Percentiles rank a stretch among this genome's conserved stretches.
Evolutionary conservation across 768 basidiomycete genomes (phyloP).

Genomic region (Naganishia antarctica): DNA sequence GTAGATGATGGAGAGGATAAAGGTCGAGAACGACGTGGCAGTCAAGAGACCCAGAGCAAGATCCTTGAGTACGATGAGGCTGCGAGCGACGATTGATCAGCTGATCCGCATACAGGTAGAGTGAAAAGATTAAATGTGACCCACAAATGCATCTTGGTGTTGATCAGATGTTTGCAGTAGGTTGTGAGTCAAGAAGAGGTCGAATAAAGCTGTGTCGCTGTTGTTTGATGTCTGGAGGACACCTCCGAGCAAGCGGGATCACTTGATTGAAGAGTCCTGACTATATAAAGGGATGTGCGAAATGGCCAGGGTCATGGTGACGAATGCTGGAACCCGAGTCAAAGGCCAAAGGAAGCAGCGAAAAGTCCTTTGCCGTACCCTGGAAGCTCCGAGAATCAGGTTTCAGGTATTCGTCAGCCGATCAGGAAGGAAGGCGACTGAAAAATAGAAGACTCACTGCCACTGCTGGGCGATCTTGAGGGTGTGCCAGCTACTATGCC

Average conservation of each 20-base stretch:
- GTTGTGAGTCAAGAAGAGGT: too few species aligned
- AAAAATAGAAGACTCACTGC: neutral
- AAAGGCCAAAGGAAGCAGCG: neutral
- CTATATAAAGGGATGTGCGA: too few species aligned
- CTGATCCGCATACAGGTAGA: neutral
- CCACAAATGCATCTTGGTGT: too few species aligned
- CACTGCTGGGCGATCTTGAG: too few species aligned
- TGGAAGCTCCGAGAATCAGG: neutral
- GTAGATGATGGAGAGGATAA: slow-evolving; percentile 31
- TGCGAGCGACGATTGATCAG: neutral
- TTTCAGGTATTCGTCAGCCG: neutral
- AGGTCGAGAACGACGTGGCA: slow-evolving; percentile 24
- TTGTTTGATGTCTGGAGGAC: too few species aligned
- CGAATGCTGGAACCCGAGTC: neutral
- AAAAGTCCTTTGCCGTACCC: slow-evolving; percentile 2
- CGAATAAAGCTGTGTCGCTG: too few species aligned
- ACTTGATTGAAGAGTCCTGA: too few species aligned
- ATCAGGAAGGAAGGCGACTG: neutral
- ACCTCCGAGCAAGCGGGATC: too few species aligned
- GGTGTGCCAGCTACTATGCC: too few species aligned
- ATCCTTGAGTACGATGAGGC: slow-evolving; percentile 25
- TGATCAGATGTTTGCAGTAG: too few species aligned
- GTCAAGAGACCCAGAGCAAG: slow-evolving; percentile 22
- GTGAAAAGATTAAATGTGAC: too few species aligned
- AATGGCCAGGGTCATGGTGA: neutral